Conservation (phyloP, 768 basidiomycete species). For the Suillus decipiens region DNA sequence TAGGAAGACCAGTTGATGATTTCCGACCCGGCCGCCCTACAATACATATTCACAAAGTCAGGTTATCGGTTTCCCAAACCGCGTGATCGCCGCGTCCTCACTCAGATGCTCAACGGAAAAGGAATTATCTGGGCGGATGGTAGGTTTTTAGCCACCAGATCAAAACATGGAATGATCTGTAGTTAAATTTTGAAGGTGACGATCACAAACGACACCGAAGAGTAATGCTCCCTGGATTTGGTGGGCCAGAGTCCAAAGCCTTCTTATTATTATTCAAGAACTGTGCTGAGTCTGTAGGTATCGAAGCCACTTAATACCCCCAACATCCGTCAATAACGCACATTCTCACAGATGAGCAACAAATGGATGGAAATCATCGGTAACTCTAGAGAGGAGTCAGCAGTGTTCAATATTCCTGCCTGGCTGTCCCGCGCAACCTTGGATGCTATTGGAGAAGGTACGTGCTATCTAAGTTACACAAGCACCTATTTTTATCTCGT, state of each 20-base stretch:
- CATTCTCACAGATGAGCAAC: constrained; percentile 20
- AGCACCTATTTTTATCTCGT: not conserved
- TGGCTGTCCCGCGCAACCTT: constrained; percentile 47
- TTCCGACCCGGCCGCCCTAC: constrained; percentile 48
- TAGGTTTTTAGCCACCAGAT: constrained; percentile 25
- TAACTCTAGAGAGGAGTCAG: constrained; percentile 12
- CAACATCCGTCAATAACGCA: not conserved
- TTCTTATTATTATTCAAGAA: constrained; percentile 51
- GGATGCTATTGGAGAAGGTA: constrained; percentile 54
- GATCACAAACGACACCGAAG: constrained; percentile 56
- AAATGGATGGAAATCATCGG: constrained; percentile 27
- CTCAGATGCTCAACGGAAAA: constrained; percentile 28
- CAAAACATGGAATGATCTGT: not conserved
- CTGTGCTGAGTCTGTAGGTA: constrained; percentile 30
- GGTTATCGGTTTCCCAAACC: constrained; percentile 46
- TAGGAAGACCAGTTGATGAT: constrained; percentile 48
- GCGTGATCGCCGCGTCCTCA: constrained; percentile 22
- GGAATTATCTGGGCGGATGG: constrained; percentile 45
- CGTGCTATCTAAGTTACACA: not conserved
- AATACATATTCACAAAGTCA: constrained; percentile 41
- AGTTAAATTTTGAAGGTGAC: constrained; percentile 26
- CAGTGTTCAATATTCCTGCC: constrained; percentile 23
- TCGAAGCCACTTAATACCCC: not conserved
- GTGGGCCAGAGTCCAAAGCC: constrained; percentile 50
- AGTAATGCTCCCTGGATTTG: constrained; percentile 58